phyloP scores from a whole-genome alignment of 371 early-diverging fungal genomes.

The Synchytrium microbalum region DNA sequence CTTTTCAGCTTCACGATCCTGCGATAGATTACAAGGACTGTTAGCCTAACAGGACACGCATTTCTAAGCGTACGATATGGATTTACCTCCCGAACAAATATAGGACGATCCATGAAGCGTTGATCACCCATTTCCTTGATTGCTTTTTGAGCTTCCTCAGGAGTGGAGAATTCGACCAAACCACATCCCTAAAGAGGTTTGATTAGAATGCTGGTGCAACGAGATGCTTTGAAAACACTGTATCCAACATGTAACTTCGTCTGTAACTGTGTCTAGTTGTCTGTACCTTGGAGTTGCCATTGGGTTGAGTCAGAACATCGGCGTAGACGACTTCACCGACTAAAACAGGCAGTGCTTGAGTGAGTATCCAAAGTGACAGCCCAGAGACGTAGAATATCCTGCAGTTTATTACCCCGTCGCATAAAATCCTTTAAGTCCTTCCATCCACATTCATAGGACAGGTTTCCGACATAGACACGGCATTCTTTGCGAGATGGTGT shows the following conservation, averaged over 20 bases:
- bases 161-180: constrained; percentile 68
- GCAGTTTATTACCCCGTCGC: constrained; percentile 53
- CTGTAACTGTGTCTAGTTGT: too few relatives aligned
- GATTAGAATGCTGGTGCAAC: not conserved
- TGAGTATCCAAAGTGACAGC: not conserved
- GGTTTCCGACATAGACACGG: constrained; percentile 42
- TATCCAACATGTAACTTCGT: too few relatives aligned
- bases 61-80: not conserved
- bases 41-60: not conserved
- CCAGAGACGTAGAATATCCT: not conserved
- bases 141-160: constrained; percentile 73
- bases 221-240: not conserved
- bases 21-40: not conserved
- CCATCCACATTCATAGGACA: constrained; percentile 37
- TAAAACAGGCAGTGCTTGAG: constrained; percentile 13
- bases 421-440: constrained; percentile 66
- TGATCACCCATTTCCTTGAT: constrained; percentile 65
- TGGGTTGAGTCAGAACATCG: constrained; percentile 51
- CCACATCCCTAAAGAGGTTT: constrained; percentile 46
- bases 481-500: constrained; percentile 17
- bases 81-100: constrained; percentile 62
- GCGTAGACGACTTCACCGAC: constrained; percentile 64
- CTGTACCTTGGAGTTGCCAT: constrained; percentile 61
- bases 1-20: constrained; percentile 31
- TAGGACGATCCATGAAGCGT: constrained; percentile 65